Evolutionary conservation across 2,329 filamentous ascomycete species (phyloP), one percentile per base, ranked within the genome.

Genomic region (Hypoxylon rubiginosum): DNA sequence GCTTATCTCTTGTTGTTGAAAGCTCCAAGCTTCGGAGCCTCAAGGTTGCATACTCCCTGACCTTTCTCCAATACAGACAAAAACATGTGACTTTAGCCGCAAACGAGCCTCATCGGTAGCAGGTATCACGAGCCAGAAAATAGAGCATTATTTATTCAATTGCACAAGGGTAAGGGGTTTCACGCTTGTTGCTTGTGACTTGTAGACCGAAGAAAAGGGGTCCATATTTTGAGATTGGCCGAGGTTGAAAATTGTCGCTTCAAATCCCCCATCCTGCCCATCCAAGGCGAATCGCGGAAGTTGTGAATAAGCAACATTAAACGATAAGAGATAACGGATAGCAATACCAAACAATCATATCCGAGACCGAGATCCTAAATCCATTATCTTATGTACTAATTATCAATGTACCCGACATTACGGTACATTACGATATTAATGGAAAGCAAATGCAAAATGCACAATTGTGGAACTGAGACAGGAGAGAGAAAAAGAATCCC

Each of bases 221-320:
- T 46, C 65, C 65, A 64, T 64, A 61, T 55, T 67, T 64, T 28
- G 61, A 67, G 30, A 64, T 67, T 64, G 65, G 53, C 65, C 65
- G 65, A 67, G 65, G 65, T 64, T 51, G 52, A 46, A 8, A 43
- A 39, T 57, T 13, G 21, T 55, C 19, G 15, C 26, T 5, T 60
- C 39, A 6, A 7, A 43, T n/a, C n/a, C n/a, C n/a, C n/a, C n/a
- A n/a, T n/a, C n/a, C n/a, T n/a, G n/a, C n/a, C n/a, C n/a, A n/a
- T n/a, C n/a, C n/a, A 11, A 19, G 19, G 39, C 39, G 39, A 43
- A 43, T 17, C n/a, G 39, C n/a, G n/a, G 39, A 43, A 13, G 13
- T 7, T 36, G 11, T 36, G 34, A 36, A 36, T 36, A 43, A 19
- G 17, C 39, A 17, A 8, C 13, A 39, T 39, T n/a, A 9, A 9